A percentile compares a stretch with the other conserved stretches of the same genome.
Conservation (phyloP, 139 green algal species). For the Astrephomene gubernaculifera region DNA sequence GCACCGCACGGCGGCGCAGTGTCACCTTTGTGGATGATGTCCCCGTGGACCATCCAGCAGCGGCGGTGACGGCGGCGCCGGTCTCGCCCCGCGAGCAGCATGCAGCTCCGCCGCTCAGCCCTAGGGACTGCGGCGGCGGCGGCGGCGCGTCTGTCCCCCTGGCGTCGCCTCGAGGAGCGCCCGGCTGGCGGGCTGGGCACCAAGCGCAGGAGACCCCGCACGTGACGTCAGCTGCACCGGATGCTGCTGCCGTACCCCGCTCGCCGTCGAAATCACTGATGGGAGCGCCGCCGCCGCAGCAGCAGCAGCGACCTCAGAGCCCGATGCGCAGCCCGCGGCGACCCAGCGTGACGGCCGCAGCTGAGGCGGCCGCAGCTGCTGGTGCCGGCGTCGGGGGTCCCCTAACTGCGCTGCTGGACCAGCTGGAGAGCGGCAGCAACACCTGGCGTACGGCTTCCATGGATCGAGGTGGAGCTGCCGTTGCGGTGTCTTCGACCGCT, state of each 20-base stretch:
- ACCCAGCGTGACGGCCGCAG: conserved; percentile 1
- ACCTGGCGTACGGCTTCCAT: background rate
- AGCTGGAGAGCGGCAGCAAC: background rate
- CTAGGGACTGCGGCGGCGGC: no score
- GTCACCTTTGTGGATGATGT: conserved; percentile 11
- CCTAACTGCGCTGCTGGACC: conserved; percentile 12
- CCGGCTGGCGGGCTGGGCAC: no score
- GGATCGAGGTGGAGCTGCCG: background rate
- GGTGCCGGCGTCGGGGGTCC: background rate
- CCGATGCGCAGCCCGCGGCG: background rate
- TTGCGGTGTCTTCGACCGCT: background rate
- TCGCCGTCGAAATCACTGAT: background rate
- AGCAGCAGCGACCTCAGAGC: background rate
- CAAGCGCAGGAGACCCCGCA: no score
- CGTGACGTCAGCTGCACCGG: no score
- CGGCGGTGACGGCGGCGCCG: no score
- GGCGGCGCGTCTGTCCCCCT: no score
- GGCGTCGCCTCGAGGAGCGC: no score
- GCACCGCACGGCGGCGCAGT: background rate
- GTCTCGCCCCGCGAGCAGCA: no score
- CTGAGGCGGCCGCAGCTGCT: background rate
- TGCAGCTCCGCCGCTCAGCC: no score
- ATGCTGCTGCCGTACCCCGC: no score
- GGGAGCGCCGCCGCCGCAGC: no score
- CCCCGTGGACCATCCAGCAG: background rate